phyloP scores from a whole-genome alignment of 441 rosid species.

The Daphne laureola region DNA sequence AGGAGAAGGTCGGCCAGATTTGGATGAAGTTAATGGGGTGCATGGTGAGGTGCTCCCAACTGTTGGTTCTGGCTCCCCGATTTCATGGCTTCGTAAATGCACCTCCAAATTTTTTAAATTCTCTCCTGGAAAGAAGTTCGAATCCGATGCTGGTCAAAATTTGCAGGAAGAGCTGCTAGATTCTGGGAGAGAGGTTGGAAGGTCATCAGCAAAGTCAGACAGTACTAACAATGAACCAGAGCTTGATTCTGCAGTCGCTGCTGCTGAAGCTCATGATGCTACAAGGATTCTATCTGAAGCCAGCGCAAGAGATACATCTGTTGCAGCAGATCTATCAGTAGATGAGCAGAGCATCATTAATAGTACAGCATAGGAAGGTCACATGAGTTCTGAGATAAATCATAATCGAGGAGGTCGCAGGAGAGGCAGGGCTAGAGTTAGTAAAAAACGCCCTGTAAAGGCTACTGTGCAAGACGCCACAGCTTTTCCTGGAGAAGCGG shows the following conservation, averaged over 20 bases:
- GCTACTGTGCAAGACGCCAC: slow-evolving; percentile 75
- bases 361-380: slow-evolving; percentile 23
- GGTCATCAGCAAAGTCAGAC: slow-evolving; percentile 29
- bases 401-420: slow-evolving; percentile 32
- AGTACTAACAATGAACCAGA: slow-evolving; percentile 28
- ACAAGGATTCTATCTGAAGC: slow-evolving; percentile 34
- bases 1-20: slow-evolving; percentile 14
- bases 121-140: slow-evolving; percentile 55
- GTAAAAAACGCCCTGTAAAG: slow-evolving; percentile 68
- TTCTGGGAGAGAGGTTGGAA: slow-evolving; percentile 27
- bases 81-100: slow-evolving; percentile 68
- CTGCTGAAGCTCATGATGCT: slow-evolving; percentile 28
- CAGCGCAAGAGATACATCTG: slow-evolving; percentile 34
- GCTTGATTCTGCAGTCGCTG: slow-evolving; percentile 31
- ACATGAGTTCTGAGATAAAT: slow-evolving; percentile 43
- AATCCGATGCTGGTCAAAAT: slow-evolving; percentile 24
- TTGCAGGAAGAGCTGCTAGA: slow-evolving; percentile 21
- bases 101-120: slow-evolving; percentile 65
- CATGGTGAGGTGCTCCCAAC: slow-evolving; percentile 26
- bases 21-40: slow-evolving; percentile 13
- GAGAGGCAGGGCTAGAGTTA: slow-evolving; percentile 47
- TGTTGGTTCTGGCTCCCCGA: slow-evolving; percentile 42
- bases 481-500: slow-evolving; percentile 54
- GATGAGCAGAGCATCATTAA: slow-evolving; percentile 26
- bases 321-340: slow-evolving; percentile 26